A percentile compares a stretch with the other conserved stretches of the same genome.
These are phyloP conservation scores for Boechera retrofracta DNA, from an alignment of 345 rosid species.

Conservation along the genomic window DNA sequence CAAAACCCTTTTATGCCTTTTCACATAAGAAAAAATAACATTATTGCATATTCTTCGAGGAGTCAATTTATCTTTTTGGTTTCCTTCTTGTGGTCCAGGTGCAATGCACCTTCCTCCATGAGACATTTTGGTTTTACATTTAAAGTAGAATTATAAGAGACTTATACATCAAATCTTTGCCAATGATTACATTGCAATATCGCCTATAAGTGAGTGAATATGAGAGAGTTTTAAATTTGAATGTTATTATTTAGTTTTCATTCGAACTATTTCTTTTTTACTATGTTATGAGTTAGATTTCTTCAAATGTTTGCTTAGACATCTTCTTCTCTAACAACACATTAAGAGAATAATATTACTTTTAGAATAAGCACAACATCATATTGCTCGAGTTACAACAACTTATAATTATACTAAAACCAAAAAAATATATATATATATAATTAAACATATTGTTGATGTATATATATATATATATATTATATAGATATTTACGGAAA, in stretches of 20 bases:
- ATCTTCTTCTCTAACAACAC: constrained; percentile 7
- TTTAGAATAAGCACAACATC: constrained; percentile 24
- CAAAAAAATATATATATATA: neutral
- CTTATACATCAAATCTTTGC: constrained; percentile 12
- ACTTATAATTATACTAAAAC: constrained; percentile 4
- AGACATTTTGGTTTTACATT: constrained; percentile 22
- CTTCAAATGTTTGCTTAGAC: neutral
- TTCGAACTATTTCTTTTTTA: neutral
- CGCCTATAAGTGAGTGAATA: neutral
- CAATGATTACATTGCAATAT: constrained; percentile 19
- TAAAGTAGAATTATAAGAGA: constrained; percentile 5
- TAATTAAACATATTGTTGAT: constrained; percentile 16
- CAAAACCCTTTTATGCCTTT: constrained; percentile 14
- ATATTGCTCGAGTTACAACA: constrained; percentile 19
- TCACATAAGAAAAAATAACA: neutral
- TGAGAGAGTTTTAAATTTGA: neutral
- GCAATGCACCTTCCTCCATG: constrained; percentile 15
- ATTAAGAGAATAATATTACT: neutral
- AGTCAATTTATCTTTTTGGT: constrained; percentile 9
- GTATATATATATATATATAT: neutral
- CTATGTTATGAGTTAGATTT: neutral
- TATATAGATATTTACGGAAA: constrained; percentile 21
- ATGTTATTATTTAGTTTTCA: neutral
- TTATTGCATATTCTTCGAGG: neutral
- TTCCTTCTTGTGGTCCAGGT: constrained; percentile 9